phyloP scores from a whole-genome alignment of 768 basidiomycete genomes.

The Russula earlei region DNA sequence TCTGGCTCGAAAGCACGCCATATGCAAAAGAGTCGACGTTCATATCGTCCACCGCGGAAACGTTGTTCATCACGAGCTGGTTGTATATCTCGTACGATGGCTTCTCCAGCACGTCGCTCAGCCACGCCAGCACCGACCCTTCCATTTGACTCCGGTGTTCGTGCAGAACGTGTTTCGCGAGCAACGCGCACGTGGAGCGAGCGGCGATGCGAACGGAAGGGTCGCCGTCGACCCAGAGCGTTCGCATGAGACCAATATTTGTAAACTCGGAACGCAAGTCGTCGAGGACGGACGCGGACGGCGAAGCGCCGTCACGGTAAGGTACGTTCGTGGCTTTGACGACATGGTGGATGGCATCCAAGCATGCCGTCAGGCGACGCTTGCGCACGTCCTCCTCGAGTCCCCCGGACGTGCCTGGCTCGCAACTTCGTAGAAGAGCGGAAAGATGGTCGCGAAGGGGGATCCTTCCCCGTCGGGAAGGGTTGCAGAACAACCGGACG shows the following conservation, averaged over 20 bases:
- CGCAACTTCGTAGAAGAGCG: neutral
- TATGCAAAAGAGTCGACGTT: slow-evolving; percentile 1
- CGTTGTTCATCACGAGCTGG: neutral
- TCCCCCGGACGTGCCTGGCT: neutral
- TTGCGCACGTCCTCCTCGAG: neutral
- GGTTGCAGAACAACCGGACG: neutral
- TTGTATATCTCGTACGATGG: neutral
- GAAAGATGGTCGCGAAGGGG: neutral
- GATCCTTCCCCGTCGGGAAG: neutral
- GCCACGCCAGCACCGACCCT: slow-evolving; percentile 3
- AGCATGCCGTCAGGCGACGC: neutral
- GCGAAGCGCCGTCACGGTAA: neutral
- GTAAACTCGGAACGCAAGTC: slow-evolving; percentile 9
- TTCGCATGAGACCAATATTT: neutral
- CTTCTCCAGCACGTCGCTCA: neutral
- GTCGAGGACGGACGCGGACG: neutral
- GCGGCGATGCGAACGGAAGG: neutral
- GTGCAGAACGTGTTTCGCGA: slow-evolving; percentile 1
- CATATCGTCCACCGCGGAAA: neutral
- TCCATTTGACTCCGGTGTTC: neutral
- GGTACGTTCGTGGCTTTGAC: neutral
- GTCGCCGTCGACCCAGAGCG: slow-evolving; percentile 1
- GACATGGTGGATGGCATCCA: neutral
- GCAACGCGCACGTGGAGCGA: slow-evolving; percentile 6
- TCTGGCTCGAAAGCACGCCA: neutral